phyloP scores from a whole-genome alignment of 176 grass and related monocot genomes.

The Carex littledalei region DNA sequence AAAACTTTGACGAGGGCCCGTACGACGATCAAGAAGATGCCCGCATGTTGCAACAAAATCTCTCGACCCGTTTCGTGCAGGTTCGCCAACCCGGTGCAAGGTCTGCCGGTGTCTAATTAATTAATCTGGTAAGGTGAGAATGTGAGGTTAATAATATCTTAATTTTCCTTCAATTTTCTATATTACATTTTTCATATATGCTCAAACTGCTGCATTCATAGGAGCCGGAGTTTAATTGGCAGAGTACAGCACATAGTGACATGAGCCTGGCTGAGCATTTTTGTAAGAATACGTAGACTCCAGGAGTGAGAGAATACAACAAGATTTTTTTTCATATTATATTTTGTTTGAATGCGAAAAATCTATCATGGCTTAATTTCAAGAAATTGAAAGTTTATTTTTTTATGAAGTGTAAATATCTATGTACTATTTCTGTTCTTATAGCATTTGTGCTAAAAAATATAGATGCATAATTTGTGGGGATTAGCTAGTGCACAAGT shows the following conservation, averaged over 20 bases:
- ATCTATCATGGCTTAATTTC: background rate
- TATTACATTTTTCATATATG: background rate
- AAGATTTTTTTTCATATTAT: background rate
- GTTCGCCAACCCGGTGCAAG: constrained; percentile 7
- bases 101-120: background rate
- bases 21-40: constrained; percentile 36
- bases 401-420: background rate
- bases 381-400: background rate
- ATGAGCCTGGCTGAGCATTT: background rate
- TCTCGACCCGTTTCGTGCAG: constrained; percentile 56
- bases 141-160: background rate
- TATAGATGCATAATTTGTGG: background rate
- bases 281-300: background rate
- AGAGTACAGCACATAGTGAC: background rate
- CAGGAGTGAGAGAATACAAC: background rate
- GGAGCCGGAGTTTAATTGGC: background rate
- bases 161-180: background rate
- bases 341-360: background rate
- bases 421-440: background rate
- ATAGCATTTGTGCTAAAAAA: background rate
- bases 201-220: background rate
- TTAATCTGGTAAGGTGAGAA: background rate
- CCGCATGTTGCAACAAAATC: constrained; percentile 14
- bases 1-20: constrained; percentile 54
- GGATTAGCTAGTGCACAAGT: background rate